Conservation (phyloP, 768 basidiomycete genomes). For the Russula dissimulans region DNA sequence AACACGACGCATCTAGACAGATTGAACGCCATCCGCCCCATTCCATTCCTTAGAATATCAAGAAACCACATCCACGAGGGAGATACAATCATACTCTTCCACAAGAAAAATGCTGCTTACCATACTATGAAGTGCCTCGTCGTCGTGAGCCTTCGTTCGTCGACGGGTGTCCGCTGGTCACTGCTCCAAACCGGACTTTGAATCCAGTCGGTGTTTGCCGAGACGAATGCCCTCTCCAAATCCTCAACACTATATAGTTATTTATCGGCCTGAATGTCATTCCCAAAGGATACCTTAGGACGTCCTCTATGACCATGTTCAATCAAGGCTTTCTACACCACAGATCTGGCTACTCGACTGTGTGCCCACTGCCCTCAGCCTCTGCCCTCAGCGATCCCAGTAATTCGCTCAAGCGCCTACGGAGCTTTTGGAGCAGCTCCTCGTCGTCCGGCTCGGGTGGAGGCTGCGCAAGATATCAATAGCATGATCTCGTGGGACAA, state of each 20-base stretch:
- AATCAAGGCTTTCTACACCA: too few species aligned
- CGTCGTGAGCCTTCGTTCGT: conserved; percentile 7
- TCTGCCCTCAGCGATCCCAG: conserved; percentile 17
- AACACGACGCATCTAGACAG: conserved; percentile 21
- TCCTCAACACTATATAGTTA: too few species aligned
- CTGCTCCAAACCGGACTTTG: background rate
- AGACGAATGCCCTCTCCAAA: background rate
- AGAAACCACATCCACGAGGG: background rate
- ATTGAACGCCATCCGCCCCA: conserved; percentile 24
- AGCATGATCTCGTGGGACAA: background rate
- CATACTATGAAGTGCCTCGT: conserved; percentile 26
- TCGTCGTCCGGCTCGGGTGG: conserved; percentile 21
- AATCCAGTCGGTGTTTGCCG: background rate
- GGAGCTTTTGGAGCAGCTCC: conserved; percentile 18
- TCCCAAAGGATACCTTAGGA: too few species aligned
- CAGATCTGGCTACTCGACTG: background rate
- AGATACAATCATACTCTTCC: background rate
- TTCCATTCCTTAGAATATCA: background rate
- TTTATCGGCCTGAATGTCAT: too few species aligned
- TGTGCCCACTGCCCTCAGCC: conserved; percentile 17
- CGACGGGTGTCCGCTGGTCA: too few species aligned
- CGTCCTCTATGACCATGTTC: too few species aligned
- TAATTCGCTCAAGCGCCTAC: conserved; percentile 19
- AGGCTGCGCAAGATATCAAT: conserved; percentile 10
- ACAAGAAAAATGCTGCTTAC: conserved; percentile 22